Conservation (phyloP, 306 rosid genomes). For the Trifolium fragiferum region DNA sequence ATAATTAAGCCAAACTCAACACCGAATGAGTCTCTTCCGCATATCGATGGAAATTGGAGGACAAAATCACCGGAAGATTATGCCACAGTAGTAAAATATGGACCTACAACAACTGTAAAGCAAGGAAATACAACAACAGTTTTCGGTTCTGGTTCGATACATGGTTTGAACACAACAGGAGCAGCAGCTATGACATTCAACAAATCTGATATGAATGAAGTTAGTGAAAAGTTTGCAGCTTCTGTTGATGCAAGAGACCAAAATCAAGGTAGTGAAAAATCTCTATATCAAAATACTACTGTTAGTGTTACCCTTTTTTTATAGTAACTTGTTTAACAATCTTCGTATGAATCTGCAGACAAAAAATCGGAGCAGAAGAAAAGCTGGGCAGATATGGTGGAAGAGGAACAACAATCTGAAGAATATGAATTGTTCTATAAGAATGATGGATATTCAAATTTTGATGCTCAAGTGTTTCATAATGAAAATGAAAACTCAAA, state of each 20-base stretch:
- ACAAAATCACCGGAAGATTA: constrained; percentile 35
- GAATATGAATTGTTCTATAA: constrained; percentile 37
- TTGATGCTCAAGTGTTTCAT: constrained; percentile 46
- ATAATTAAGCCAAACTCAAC: not conserved
- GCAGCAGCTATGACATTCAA: constrained; percentile 34
- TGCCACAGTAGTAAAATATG: constrained; percentile 12
- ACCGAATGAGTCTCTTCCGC: constrained; percentile 30
- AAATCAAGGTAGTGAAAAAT: constrained; percentile 34
- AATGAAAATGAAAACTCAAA: constrained; percentile 72
- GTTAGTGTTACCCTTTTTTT: constrained; percentile 17
- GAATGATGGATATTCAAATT: constrained; percentile 15
- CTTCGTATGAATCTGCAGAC: constrained; percentile 37
- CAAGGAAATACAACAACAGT: constrained; percentile 33
- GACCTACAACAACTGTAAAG: constrained; percentile 13
- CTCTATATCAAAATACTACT: constrained; percentile 11
- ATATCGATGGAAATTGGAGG: constrained; percentile 40
- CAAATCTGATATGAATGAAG: constrained; percentile 41
- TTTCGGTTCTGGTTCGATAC: constrained; percentile 6
- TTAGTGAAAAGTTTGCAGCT: constrained; percentile 15
- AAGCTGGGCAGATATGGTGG: constrained; percentile 96
- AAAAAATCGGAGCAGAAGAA: constrained; percentile 51
- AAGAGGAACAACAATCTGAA: constrained; percentile 90
- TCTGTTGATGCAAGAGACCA: constrained; percentile 12
- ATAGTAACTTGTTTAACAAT: constrained; percentile 29
- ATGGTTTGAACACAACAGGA: constrained; percentile 9